phyloP scores from a whole-genome alignment of 345 rosid species.

The Diplotaxis tenuifolia region DNA sequence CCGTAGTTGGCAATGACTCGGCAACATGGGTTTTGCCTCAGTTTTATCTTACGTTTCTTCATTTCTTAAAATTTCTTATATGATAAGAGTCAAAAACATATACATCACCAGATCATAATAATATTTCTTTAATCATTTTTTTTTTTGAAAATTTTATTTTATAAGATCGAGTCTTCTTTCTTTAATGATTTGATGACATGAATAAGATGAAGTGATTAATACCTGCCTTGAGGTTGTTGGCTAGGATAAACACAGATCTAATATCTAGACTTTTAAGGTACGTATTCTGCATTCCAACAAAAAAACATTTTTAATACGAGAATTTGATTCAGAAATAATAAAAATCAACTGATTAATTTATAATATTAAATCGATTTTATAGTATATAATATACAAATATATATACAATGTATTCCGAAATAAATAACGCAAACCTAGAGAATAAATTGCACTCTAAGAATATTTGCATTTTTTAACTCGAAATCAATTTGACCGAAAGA shows the following conservation, averaged over 20 bases:
- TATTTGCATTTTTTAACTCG: not conserved
- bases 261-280: not conserved
- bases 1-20: constrained; percentile 34
- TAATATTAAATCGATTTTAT: too few relatives aligned
- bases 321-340: not conserved
- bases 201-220: not conserved
- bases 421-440: constrained; percentile 10
- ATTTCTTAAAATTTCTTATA: not conserved
- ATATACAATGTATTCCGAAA: not conserved
- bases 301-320: not conserved
- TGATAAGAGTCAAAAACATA: constrained; percentile 14
- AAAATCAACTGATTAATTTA: too few relatives aligned
- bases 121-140: not conserved
- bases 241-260: not conserved
- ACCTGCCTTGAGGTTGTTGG: not conserved
- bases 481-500: constrained; percentile 20
- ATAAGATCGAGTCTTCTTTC: too few relatives aligned
- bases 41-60: not conserved
- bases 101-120: constrained; percentile 1
- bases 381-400: too few relatives aligned
- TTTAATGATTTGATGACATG: not conserved
- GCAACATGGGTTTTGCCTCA: constrained; percentile 30
- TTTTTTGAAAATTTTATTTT: too few relatives aligned
- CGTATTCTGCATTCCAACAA: not conserved
- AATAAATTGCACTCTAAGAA: constrained; percentile 4